Conservation (phyloP, 2,329 filamentous ascomycete genomes). For the Fusarium brachygibbosum region DNA sequence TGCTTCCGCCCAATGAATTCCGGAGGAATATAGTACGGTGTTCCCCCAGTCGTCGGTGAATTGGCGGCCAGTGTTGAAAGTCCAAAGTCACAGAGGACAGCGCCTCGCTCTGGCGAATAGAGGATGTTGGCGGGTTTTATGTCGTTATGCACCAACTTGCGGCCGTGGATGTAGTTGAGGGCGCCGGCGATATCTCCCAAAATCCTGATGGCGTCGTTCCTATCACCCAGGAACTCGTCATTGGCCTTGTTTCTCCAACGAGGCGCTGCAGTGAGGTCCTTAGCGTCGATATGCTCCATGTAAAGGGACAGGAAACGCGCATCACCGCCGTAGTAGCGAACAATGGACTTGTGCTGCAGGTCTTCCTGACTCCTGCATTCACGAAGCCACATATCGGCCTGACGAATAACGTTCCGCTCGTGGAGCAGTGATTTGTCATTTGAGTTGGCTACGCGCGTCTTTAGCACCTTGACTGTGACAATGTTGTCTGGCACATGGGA, state of each 20-base stretch:
- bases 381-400: constrained; percentile 71
- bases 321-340: constrained; percentile 70
- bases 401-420: constrained; percentile 69
- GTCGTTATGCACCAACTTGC: constrained; percentile 70
- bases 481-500: constrained; percentile 66
- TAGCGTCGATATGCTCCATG: constrained; percentile 72
- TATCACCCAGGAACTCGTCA: constrained; percentile 65
- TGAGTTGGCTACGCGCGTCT: constrained; percentile 61
- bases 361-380: constrained; percentile 69
- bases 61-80: constrained; percentile 64
- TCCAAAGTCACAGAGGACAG: constrained; percentile 72
- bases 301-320: constrained; percentile 71
- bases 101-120: constrained; percentile 69
- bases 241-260: constrained; percentile 63
- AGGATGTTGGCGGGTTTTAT: constrained; percentile 74
- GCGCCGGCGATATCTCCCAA: constrained; percentile 67
- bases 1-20: constrained; percentile 70
- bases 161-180: constrained; percentile 68
- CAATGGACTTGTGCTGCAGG: constrained; percentile 69
- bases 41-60: constrained; percentile 66
- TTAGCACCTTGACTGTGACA: constrained; percentile 72
- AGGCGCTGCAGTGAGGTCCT: constrained; percentile 64
- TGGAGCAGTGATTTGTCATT: constrained; percentile 62
- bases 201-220: constrained; percentile 65
- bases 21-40: constrained; percentile 72